Base-by-base conservation (phyloP, 2,329 filamentous ascomycete genomes). In the Ilyonectria destructans region DNA sequence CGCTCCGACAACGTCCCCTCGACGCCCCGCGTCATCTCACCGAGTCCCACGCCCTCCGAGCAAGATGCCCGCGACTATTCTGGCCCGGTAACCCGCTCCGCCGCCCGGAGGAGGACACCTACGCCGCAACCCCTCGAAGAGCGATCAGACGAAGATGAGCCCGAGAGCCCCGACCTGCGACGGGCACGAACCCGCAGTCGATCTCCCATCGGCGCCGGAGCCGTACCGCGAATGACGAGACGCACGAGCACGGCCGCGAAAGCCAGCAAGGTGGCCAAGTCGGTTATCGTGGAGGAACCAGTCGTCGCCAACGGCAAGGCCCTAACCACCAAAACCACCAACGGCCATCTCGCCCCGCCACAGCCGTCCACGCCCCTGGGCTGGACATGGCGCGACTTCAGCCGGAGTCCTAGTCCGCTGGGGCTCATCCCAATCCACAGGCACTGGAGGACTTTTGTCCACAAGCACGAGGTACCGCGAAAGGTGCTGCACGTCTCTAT, bases 401-500 rank as follows among this genome's bases (percentile, higher is more conserved):
- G 94, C 76, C 90, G 96, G 70, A 97, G 94, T 74, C 96, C 96
- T 3, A 97, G 94, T 75, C 96, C 96, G 10, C 87, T 98, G 5
- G 96, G 96, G 9, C 87, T 98, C 56, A 99, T 99, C 69, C 96
- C 96, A 2, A 96, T 99, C 76, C 96, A 99, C 81, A 88, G 93
- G 68, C 92, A 96, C 79, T 99, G 96, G 89, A 90, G 94, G 75
- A 92, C 89, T 31, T 95, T 99, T 78, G 93, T 97, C 70, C 96
- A 99, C 87, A 95, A 94, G 77, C 96, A 99, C 82, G 96, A 99
- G 83, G 95, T 99, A 60, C 96, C 96, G 10, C 92, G 96, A 75
- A 99, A 99, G 82, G 85, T 91, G 46, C 87, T 99, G 43, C 96
- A 99, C 80, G 94, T 98, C 65, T 98, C 95, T 55, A 99, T 99